Evolutionary conservation across 805 yeast species (phyloP), one percentile per base, ranked within the genome.

Genomic region (Saccharomycopsis sp.): DNA sequence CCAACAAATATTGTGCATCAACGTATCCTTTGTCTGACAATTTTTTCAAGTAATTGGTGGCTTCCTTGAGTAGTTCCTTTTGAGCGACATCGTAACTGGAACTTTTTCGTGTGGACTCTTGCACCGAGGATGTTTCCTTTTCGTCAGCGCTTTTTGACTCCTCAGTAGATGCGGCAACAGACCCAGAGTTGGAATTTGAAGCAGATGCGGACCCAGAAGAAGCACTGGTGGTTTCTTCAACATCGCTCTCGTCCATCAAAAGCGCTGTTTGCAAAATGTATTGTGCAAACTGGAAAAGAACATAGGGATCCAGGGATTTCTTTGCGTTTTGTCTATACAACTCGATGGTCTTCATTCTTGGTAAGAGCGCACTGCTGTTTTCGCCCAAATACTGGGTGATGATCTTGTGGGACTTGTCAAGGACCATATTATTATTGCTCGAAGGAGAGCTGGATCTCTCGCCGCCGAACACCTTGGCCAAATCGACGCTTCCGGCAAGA

Each of bases 1-100:
- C 98, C 22, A 92, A 63, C 20, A 88, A 67, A 55, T 89, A 92
- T 58, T 92, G 97, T 0, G 97, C 94, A 39, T 89, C 95, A 1
- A 80, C 69, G 51, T 78, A 80, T 5, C 95, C 94, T 48, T 80
- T 78, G 43, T 82, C 87, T 15, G 87, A 66, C 33, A 88, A 68
- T 50, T 74, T 75, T 50, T 75, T 78, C 49, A 88, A 67, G 50
- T 82, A 80, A 42, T 66, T 65, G 16, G 72, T 65, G 0, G 96
- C 89, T 56, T 92, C 96, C 52, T 81, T 80, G 30, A 87, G 63
- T 41, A 84, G 73, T 30, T 75, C 73, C 30, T 63, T 34, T 15
- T 31, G 22, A 7, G 36, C 25, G 1, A 20, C 20, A 22, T 43
- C 48, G 13, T 26, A 30, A 19, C 38, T 19, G 32, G 17, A 20